These are phyloP conservation scores for Claviceps quebecensis DNA, from an alignment of 2,329 filamentous ascomycete genomes.

Conservation along the genomic window DNA sequence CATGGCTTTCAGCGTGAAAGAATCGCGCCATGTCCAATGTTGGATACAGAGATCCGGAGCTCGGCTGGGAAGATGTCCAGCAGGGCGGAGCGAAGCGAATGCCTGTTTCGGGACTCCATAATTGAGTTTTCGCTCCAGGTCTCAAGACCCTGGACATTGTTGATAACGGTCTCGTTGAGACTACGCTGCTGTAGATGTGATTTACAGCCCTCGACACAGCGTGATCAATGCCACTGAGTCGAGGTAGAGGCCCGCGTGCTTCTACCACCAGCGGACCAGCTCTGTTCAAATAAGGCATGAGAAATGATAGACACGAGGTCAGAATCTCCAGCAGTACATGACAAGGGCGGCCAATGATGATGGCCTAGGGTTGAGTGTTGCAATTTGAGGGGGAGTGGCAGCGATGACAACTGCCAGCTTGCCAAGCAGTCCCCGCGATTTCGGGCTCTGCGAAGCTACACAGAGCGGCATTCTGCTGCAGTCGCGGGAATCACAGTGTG, in stretches of 20 bases:
- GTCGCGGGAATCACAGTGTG: too few species aligned
- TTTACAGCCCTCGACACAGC: not conserved
- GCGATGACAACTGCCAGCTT: not conserved
- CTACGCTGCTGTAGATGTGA: not conserved
- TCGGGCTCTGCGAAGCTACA: too few species aligned
- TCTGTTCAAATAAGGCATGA: constrained; percentile 10
- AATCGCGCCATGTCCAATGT: constrained; percentile 14
- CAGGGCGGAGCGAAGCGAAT: constrained; percentile 15
- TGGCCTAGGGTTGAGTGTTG: constrained; percentile 5
- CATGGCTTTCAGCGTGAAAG: constrained; percentile 9
- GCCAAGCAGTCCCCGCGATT: too few species aligned
- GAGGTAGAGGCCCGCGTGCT: constrained; percentile 12
- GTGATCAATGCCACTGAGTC: not conserved
- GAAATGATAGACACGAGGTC: not conserved
- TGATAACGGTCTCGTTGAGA: not conserved
- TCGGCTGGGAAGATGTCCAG: constrained; percentile 9
- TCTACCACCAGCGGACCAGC: constrained; percentile 10
- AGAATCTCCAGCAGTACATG: constrained; percentile 4
- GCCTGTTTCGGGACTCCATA: constrained; percentile 18
- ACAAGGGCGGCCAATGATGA: constrained; percentile 8
- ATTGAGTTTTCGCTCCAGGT: constrained; percentile 4
- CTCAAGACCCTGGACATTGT: constrained; percentile 7
- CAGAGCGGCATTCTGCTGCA: too few species aligned
- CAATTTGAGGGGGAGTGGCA: constrained; percentile 1
- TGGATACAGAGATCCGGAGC: constrained; percentile 12